Conservation (phyloP, 2,329 filamentous ascomycete species). For the Fusarium sp. region DNA sequence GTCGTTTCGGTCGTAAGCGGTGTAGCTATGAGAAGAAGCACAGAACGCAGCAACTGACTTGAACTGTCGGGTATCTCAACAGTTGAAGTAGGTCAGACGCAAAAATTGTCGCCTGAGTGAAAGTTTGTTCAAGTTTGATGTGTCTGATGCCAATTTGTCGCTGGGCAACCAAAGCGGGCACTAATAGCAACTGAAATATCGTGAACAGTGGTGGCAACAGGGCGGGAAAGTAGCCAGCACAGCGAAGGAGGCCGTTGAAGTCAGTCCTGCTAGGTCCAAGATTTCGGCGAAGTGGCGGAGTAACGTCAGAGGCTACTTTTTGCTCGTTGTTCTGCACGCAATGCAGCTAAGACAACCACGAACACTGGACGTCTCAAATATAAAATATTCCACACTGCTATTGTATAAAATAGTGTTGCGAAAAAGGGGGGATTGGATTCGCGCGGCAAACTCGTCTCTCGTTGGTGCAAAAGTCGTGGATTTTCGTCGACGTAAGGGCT, state of each 20-base stretch:
- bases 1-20: constrained; percentile 41
- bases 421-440: constrained; percentile 14
- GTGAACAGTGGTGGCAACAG: constrained; percentile 19
- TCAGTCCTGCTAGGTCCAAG: not conserved
- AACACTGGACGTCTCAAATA: constrained; percentile 10
- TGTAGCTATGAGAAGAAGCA: constrained; percentile 24
- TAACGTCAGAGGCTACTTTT: constrained; percentile 38
- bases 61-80: constrained; percentile 17
- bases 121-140: constrained; percentile 7
- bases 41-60: constrained; percentile 6
- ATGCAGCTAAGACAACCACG: constrained; percentile 10
- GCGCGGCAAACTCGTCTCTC: constrained; percentile 26
- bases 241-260: constrained; percentile 39
- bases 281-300: constrained; percentile 37
- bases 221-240: constrained; percentile 35
- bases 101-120: constrained; percentile 3
- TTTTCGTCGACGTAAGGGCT: constrained; percentile 35
- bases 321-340: constrained; percentile 20
- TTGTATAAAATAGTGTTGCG: constrained; percentile 6
- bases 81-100: not conserved
- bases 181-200: constrained; percentile 2
- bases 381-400: constrained; percentile 8
- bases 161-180: constrained; percentile 25
- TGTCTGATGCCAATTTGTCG: constrained; percentile 11
- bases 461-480: constrained; percentile 27